Percentiles rank a stretch among this genome's conserved stretches.
phyloP scores from a whole-genome alignment of 2,329 filamentous ascomycete genomes.

The Chrysosporium keratinophilum region DNA sequence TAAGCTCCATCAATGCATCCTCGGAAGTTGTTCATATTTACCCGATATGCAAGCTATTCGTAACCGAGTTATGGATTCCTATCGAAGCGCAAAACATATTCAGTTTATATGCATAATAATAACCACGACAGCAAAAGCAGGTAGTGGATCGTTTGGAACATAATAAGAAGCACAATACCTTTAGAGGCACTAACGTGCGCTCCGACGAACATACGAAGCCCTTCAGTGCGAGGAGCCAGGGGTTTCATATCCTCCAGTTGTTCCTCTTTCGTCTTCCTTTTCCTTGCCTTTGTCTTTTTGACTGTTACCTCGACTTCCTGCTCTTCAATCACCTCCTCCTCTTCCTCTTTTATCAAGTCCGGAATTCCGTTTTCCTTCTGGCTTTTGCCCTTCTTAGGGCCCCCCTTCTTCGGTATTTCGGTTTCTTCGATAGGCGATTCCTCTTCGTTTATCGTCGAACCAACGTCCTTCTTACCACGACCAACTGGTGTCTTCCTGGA shows the following conservation, averaged over 20 bases:
- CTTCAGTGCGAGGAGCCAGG: conserved; percentile 53
- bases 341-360: not conserved
- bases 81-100: conserved; percentile 5
- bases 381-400: not conserved
- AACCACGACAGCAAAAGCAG: not conserved
- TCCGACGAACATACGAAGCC: conserved; percentile 73
- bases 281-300: conserved; percentile 25
- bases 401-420: not conserved
- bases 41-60: conserved; percentile 67
- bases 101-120: not conserved
- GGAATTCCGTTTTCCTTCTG: not conserved
- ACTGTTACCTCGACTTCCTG: conserved; percentile 17
- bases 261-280: conserved; percentile 40
- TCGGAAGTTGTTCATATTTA: conserved; percentile 24
- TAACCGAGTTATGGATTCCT: conserved; percentile 83
- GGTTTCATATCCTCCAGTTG: conserved; percentile 7
- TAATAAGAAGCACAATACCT: conserved; percentile 41
- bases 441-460: not conserved
- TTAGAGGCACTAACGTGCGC: conserved; percentile 87
- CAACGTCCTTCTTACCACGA: not conserved
- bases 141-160: not conserved
- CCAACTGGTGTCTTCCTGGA: not conserved
- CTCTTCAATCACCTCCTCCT: conserved; percentile 18
- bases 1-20: not conserved
- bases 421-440: not conserved